Base-by-base conservation (phyloP, 345 rosid species). In the Syzygium oleosum region DNA sequence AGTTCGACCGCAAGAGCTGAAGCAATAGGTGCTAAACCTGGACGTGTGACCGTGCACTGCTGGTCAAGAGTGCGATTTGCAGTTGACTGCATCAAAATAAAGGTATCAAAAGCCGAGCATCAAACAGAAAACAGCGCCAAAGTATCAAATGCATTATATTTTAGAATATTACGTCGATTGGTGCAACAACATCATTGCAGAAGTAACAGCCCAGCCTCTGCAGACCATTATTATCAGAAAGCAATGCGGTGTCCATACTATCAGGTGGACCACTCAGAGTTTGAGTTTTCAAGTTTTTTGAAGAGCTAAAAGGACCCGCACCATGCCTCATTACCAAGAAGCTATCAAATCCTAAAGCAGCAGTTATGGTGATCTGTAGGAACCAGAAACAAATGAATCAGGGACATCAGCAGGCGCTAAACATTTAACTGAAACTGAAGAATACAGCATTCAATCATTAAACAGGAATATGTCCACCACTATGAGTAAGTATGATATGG, bases 281-380 rank as follows among this genome's bases (percentile, higher is more conserved):
- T 86, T 89, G 92, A 87, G 90, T 80, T 84, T 92, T 89, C 22
- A 91, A 54, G 85, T 89, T 92, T 84, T 59, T 54, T 65, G 84
- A 54, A 86, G 87, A 84, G 88, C 89, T 88, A 78, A 93, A 90
- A 87, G 98, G 98, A 88, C 97, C 98, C 43, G 97, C 93, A n/a
- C 99, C 99, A 92, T 98, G 99, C 46, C 99, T 95, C 98, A 98
- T 96, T 52, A 98, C 99, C 92, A 96, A 93, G 93, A 95, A 96
- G 91, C 99, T 96, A 86, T 98, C 99, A 86, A 96, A 98, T 87
- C 99, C 98, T 58, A 98, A 93, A 90, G 98, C 99, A n/a, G 98
- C 94, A 43, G 95, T 96, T 86, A 96, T 95, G 27, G 99, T 91
- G 22, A 96, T 94, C 99, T 97, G 95, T 89, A 90, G 85, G 51